Percentiles rank a stretch among this genome's conserved stretches.
Evolutionary conservation across 257 asterid species (phyloP).

Genomic region (Buddleja alternifolia): DNA sequence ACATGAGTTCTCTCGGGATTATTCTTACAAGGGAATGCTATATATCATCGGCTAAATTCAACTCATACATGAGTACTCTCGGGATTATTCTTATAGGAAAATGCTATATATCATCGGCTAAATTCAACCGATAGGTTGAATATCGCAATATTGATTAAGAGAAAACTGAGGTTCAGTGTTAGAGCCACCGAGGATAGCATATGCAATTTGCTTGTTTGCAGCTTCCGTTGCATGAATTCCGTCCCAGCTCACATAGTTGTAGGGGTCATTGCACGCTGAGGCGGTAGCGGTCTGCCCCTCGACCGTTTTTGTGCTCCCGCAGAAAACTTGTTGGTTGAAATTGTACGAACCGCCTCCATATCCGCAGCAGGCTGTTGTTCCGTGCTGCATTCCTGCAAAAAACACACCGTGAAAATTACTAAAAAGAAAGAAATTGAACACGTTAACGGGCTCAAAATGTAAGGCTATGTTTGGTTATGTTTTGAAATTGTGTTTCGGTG

Average conservation of each 20-base stretch:
- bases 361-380: slow-evolving; percentile 72
- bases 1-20: neutral
- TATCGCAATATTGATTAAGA: slow-evolving; percentile 50
- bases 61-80: too few species aligned
- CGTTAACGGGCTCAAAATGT: too few species aligned
- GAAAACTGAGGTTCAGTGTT: slow-evolving; percentile 55
- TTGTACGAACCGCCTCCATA: slow-evolving; percentile 67
- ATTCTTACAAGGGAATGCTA: too few species aligned
- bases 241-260: slow-evolving; percentile 50
- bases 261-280: slow-evolving; percentile 37
- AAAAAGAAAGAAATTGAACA: too few species aligned
- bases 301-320: slow-evolving; percentile 47
- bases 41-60: too few species aligned
- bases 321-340: slow-evolving; percentile 42
- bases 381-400: slow-evolving; percentile 57
- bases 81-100: too few species aligned
- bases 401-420: neutral
- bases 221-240: slow-evolving; percentile 67
- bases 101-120: too few species aligned
- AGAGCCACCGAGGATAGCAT: slow-evolving; percentile 56
- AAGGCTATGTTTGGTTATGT: too few species aligned
- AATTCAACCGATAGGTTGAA: slow-evolving; percentile 52
- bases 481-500: too few species aligned
- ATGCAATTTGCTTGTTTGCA: slow-evolving; percentile 52
- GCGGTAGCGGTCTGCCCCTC: slow-evolving; percentile 50